A percentile compares a stretch with the other conserved stretches of the same genome.
These are phyloP conservation scores for Peterozyma toletana DNA, from an alignment of 805 yeast species.

Conservation along the genomic window DNA sequence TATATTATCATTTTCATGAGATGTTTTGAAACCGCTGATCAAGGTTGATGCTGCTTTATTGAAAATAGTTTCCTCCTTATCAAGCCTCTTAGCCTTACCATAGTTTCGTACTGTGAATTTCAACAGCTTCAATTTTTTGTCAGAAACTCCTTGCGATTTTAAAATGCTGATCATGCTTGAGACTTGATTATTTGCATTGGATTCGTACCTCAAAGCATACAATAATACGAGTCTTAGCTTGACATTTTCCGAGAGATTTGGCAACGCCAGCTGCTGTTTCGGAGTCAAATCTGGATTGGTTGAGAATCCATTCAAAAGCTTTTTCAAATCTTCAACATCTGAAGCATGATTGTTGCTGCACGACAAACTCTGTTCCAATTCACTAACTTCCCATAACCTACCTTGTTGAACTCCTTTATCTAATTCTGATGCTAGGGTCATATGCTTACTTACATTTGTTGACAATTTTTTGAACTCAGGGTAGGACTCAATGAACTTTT, in stretches of 20 bases:
- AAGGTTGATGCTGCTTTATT: slow-evolving; percentile 15
- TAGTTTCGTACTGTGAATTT: slow-evolving; percentile 37
- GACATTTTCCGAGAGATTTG: slow-evolving; percentile 36
- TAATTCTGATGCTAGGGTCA: slow-evolving; percentile 81
- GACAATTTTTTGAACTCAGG: slow-evolving; percentile 91
- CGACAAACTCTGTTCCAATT: slow-evolving; percentile 80
- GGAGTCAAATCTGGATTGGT: slow-evolving; percentile 14
- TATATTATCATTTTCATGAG: slow-evolving; percentile 51
- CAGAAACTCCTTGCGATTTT: slow-evolving; percentile 25
- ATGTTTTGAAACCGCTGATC: slow-evolving; percentile 27
- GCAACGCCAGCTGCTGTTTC: slow-evolving; percentile 17
- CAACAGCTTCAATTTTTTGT: slow-evolving; percentile 33
- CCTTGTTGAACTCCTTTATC: slow-evolving; percentile 61
- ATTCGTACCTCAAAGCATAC: slow-evolving; percentile 68
- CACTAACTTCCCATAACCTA: slow-evolving; percentile 79
- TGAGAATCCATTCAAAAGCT: slow-evolving; percentile 30
- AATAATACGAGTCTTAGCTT: slow-evolving; percentile 70
- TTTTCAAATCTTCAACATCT: slow-evolving; percentile 51
- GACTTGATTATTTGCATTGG: slow-evolving; percentile 36
- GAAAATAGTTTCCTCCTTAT: slow-evolving; percentile 23
- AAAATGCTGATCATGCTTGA: slow-evolving; percentile 29
- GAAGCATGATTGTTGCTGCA: slow-evolving; percentile 49
- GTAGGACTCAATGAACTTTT: slow-evolving; percentile 81
- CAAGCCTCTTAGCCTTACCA: slow-evolving; percentile 35
- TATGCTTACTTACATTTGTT: slow-evolving; percentile 86